These are phyloP conservation scores for Bipolaris gigantea DNA, from an alignment of 2,329 filamentous ascomycete species.

Conservation along the genomic window DNA sequence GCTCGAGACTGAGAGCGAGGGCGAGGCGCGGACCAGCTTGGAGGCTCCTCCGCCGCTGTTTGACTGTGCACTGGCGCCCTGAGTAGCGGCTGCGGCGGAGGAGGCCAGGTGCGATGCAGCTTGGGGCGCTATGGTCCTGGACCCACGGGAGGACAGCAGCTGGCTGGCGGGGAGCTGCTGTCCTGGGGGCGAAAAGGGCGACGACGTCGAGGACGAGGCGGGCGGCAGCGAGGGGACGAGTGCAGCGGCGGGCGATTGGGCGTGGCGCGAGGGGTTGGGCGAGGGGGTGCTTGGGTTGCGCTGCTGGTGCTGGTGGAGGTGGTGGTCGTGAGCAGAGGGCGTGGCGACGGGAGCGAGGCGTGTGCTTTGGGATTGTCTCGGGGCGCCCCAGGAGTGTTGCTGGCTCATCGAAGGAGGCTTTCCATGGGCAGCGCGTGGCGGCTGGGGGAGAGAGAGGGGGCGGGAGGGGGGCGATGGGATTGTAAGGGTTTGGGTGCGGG, in stretches of 20 bases:
- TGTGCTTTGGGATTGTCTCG: conserved; percentile 57
- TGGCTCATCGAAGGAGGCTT: conserved; percentile 52
- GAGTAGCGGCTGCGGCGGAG: conserved; percentile 54
- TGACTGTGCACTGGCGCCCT: conserved; percentile 55
- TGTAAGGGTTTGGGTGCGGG: conserved; percentile 19
- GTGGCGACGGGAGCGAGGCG: conserved; percentile 61
- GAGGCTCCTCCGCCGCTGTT: conserved; percentile 59
- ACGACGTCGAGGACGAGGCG: conserved; percentile 55
- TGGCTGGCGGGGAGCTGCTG: conserved; percentile 57
- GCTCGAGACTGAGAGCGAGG: conserved; percentile 52
- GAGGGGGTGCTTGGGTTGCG: conserved; percentile 48
- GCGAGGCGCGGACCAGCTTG: conserved; percentile 62
- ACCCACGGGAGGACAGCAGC: conserved; percentile 60
- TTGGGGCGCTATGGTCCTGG: conserved; percentile 59
- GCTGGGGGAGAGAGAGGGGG: conserved; percentile 23
- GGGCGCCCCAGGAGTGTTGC: conserved; percentile 61
- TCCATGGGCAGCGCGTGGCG: conserved; percentile 46
- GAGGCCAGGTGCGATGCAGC: conserved; percentile 58
- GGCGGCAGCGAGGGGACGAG: conserved; percentile 57
- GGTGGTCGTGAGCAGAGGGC: conserved; percentile 49
- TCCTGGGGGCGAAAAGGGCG: conserved; percentile 59
- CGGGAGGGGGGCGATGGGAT: conserved; percentile 18
- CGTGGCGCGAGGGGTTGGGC: conserved; percentile 54
- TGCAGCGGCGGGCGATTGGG: conserved; percentile 56
- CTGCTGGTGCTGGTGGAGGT: conserved; percentile 34